Evolutionary conservation across 2,329 filamentous ascomycete genomes (phyloP), one percentile per base, ranked within the genome.

Genomic region (Lasiodiplodia sp.): DNA sequence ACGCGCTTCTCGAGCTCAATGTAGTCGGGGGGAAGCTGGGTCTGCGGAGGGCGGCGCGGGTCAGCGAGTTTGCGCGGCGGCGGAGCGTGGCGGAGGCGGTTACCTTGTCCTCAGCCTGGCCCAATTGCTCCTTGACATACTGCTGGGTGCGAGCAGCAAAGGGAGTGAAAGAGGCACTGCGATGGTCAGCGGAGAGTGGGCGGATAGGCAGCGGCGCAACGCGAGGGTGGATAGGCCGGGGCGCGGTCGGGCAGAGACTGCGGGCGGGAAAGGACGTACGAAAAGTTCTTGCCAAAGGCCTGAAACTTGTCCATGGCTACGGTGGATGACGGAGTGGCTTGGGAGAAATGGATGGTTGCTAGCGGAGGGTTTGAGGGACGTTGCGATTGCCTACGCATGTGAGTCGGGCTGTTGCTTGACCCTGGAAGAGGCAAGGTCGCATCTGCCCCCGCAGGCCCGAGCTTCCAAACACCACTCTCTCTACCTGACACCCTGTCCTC

Each of bases 1-100:
- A 98, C 94, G 73, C 95, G 91, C 88, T 97, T 97, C 88, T 99
- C 96, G 71, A 99, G 91, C 82, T 98, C 94, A 79, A 97, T 92
- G 83, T 99, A 99, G 83, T 98, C 96, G 74, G 94, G 91, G 56
- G 96, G 96, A 53, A 99, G 92, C 84, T 98, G 92, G 72, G 96
- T 99, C 93, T 97, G 70, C 38, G n/a, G 55, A 37, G n/a, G 23
- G 44, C 49, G 28, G 34, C 23, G 40, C 44, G 25, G 38, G 40
- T 66, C 16, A 25, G 57, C 58, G 52, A n/a, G 18, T 31, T n/a
- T 28, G 23, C 47, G 8, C 25, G 40, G 28, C 16, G 40, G 3
- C 25, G 25, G 23, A 21, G 31, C 12, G 44, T 23, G 21, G 56
- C 37, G 70, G 49, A 67, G 23, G 14, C 60, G 47, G 75, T 69